These are phyloP conservation scores for Tylopilus vinaceipallidus DNA, from an alignment of 768 basidiomycete species.

Conservation along the genomic window DNA sequence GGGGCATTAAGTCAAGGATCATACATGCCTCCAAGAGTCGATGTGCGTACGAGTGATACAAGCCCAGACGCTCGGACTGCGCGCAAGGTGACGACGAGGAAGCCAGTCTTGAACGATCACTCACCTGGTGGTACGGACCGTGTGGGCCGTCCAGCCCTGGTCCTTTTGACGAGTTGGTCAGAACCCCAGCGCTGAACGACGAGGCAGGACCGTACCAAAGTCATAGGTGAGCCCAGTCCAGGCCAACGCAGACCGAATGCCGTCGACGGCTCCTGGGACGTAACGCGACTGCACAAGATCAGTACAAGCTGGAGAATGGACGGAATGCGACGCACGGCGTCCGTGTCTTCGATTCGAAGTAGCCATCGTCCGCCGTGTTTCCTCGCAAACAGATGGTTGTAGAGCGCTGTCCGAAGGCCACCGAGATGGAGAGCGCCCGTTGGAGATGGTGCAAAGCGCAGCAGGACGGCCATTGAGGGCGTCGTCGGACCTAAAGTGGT, in stretches of 20 bases:
- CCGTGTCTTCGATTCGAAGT: slow-evolving; percentile 93
- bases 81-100: slow-evolving; percentile 7
- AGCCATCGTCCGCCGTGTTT: slow-evolving; percentile 88
- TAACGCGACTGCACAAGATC: slow-evolving; percentile 56
- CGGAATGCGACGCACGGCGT: slow-evolving; percentile 58
- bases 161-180: slow-evolving; percentile 43
- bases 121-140: slow-evolving; percentile 85
- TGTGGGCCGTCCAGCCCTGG: slow-evolving; percentile 74
- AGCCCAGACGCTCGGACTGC: slow-evolving; percentile 84
- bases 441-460: slow-evolving; percentile 96
- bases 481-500: too few species aligned
- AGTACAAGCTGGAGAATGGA: background rate
- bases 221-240: slow-evolving; percentile 95
- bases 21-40: slow-evolving; percentile 77
- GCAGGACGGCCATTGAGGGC: slow-evolving; percentile 56
- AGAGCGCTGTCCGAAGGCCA: slow-evolving; percentile 90
- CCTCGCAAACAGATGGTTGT: slow-evolving; percentile 84
- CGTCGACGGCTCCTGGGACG: slow-evolving; percentile 83
- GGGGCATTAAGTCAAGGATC: too few species aligned
- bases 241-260: slow-evolving; percentile 67
- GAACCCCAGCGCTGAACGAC: too few species aligned
- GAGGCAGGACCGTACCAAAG: slow-evolving; percentile 68
- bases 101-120: background rate
- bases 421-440: slow-evolving; percentile 94
- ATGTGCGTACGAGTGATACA: slow-evolving; percentile 74